A percentile compares a stretch with the other conserved stretches of the same genome.
phyloP scores from a whole-genome alignment of 148 eudicot genomes.

The Chenopodium suecicum region DNA sequence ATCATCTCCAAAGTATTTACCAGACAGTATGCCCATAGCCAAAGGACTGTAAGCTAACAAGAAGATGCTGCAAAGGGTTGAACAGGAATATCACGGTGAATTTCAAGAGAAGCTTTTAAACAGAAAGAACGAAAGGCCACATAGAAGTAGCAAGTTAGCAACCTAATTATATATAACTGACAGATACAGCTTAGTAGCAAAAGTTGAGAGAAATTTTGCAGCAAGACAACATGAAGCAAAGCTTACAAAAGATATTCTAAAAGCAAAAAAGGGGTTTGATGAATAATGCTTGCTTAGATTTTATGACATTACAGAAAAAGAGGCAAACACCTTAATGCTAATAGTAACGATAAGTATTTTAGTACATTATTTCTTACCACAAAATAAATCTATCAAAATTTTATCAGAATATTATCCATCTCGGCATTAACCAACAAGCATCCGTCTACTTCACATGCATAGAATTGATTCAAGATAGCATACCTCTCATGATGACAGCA shows the following conservation, averaged over 20 bases:
- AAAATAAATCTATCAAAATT: background rate
- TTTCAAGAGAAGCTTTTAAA: background rate
- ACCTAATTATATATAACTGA: background rate
- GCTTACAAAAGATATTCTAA: background rate
- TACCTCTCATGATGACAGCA: slow-evolving; percentile 88
- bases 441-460: background rate
- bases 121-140: background rate
- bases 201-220: background rate
- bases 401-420: background rate
- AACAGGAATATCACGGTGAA: slow-evolving; percentile 2
- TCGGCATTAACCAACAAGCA: background rate
- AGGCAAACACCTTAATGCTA: background rate
- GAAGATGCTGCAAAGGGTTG: slow-evolving; percentile 43
- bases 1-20: slow-evolving; percentile 62
- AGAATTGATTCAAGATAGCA: background rate
- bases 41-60: slow-evolving; percentile 90
- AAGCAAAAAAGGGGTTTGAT: background rate
- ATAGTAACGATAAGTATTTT: background rate
- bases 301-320: background rate
- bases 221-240: background rate
- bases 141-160: background rate
- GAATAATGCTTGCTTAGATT: background rate
- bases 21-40: slow-evolving; percentile 94
- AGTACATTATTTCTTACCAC: background rate
- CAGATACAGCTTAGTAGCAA: background rate